Evolutionary conservation across 257 asterid species (phyloP).

Genomic region (Forsythia suspensa): DNA sequence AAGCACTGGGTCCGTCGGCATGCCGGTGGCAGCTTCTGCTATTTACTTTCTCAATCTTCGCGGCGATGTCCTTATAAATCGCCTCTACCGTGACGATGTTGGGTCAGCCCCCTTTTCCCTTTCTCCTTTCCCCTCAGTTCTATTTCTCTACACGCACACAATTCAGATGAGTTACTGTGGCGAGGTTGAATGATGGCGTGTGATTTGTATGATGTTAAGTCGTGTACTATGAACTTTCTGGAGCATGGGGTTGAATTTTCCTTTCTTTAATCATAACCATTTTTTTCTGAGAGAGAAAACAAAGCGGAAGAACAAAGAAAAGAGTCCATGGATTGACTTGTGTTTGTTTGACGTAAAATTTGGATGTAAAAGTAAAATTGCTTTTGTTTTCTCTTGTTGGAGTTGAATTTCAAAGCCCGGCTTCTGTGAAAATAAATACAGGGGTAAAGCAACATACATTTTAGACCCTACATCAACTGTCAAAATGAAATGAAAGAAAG

Average conservation of each 20-base stretch:
- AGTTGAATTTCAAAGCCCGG: not conserved
- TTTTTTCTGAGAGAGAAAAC: not conserved
- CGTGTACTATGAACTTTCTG: not conserved
- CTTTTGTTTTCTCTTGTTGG: not conserved
- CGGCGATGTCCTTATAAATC: conserved; percentile 98
- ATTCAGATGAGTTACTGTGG: not conserved
- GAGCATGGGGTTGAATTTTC: not conserved
- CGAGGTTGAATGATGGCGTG: not conserved
- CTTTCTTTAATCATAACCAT: not conserved
- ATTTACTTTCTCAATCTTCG: conserved; percentile 93
- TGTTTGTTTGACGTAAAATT: not conserved
- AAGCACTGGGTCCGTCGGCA: conserved; percentile 24
- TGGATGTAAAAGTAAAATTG: not conserved
- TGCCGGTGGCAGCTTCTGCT: conserved; percentile 99
- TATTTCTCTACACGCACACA: not conserved
- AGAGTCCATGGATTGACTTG: not conserved
- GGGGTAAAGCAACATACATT: not conserved
- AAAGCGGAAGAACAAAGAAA: not conserved
- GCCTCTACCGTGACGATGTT: conserved; percentile 98
- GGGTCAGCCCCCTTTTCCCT: conserved; percentile 47
- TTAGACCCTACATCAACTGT: not conserved
- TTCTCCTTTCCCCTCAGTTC: not conserved
- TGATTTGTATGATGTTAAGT: not conserved
- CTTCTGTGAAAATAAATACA: no score
- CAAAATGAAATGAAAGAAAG: not conserved